Conservation (phyloP, 371 early-diverging fungal genomes). For the Basidiobolus meristosporus region DNA sequence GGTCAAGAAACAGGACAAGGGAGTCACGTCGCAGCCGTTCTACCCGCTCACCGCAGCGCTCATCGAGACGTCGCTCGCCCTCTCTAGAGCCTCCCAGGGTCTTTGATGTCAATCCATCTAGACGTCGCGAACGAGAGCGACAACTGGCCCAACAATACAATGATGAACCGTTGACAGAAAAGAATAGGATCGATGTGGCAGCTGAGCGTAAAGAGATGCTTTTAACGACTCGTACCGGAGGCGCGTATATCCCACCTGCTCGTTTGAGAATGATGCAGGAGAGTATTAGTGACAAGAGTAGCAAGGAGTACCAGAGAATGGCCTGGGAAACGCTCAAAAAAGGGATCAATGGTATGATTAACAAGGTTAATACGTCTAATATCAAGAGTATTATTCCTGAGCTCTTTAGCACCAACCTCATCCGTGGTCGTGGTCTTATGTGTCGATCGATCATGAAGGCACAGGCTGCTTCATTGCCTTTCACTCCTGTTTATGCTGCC, state of each 20-base stretch:
- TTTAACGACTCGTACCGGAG: constrained; percentile 29
- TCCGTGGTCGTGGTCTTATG: constrained; percentile 84
- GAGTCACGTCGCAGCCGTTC: not conserved
- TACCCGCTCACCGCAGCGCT: not conserved
- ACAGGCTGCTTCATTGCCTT: constrained; percentile 72
- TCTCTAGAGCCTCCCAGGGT: constrained; percentile 1
- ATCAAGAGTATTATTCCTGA: constrained; percentile 82
- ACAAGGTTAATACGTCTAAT: constrained; percentile 85
- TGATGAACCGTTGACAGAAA: constrained; percentile 1
- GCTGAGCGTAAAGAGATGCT: constrained; percentile 8
- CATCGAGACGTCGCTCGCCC: constrained; percentile 1
- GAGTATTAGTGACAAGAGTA: constrained; percentile 47
- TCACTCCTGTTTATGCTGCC: constrained; percentile 86
- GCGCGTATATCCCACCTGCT: constrained; percentile 87
- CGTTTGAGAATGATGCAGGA: constrained; percentile 69
- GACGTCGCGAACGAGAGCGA: constrained; percentile 14
- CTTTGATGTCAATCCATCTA: constrained; percentile 6
- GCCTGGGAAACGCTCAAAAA: constrained; percentile 92
- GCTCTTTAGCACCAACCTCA: constrained; percentile 75
- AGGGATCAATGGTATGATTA: constrained; percentile 85
- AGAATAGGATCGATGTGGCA: constrained; percentile 8
- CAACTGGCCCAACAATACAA: constrained; percentile 11
- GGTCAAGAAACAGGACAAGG: not conserved
- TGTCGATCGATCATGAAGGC: constrained; percentile 83
- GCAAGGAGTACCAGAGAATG: constrained; percentile 67